Percentiles rank a stretch among this genome's conserved stretches.
These are phyloP conservation scores for Botryotinia narcissicola DNA, from an alignment of 2,329 filamentous ascomycete genomes.

Conservation along the genomic window DNA sequence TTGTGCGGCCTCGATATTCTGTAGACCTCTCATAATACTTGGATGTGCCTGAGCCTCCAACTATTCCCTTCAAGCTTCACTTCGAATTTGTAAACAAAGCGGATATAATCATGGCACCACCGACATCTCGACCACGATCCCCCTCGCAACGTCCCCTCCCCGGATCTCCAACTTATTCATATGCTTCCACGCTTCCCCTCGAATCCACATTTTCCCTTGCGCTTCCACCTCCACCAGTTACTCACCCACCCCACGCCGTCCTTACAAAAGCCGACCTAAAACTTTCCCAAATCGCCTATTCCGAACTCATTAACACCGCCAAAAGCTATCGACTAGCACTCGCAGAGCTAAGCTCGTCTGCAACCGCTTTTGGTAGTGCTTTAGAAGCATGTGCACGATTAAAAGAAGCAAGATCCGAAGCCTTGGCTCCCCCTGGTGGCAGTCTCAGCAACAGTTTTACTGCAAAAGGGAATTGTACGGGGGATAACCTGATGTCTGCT, in stretches of 20 bases:
- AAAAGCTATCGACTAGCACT: constrained; percentile 64
- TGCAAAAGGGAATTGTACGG: constrained; percentile 54
- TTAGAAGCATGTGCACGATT: constrained; percentile 66
- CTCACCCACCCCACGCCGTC: constrained; percentile 55
- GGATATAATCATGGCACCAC: constrained; percentile 23
- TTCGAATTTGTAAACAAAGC: constrained; percentile 23
- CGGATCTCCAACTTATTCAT: constrained; percentile 60
- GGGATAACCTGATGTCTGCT: constrained; percentile 60
- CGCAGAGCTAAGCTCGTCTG: constrained; percentile 57
- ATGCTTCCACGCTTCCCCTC: constrained; percentile 61
- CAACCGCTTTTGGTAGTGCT: constrained; percentile 62
- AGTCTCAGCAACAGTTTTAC: constrained; percentile 45
- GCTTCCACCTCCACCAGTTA: constrained; percentile 60
- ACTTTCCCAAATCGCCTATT: constrained; percentile 60
- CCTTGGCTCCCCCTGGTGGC: constrained; percentile 43
- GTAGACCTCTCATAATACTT: background rate
- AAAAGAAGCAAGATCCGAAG: constrained; percentile 63
- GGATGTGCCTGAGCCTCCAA: background rate
- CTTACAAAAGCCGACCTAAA: constrained; percentile 63
- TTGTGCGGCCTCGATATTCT: background rate
- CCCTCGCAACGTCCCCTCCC: constrained; percentile 59
- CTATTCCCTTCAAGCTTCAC: constrained; percentile 1
- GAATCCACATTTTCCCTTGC: constrained; percentile 55
- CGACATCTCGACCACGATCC: constrained; percentile 41
- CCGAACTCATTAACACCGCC: constrained; percentile 58